Conservation (phyloP, 2,329 filamentous ascomycete species). For the Xylaria digitata region DNA sequence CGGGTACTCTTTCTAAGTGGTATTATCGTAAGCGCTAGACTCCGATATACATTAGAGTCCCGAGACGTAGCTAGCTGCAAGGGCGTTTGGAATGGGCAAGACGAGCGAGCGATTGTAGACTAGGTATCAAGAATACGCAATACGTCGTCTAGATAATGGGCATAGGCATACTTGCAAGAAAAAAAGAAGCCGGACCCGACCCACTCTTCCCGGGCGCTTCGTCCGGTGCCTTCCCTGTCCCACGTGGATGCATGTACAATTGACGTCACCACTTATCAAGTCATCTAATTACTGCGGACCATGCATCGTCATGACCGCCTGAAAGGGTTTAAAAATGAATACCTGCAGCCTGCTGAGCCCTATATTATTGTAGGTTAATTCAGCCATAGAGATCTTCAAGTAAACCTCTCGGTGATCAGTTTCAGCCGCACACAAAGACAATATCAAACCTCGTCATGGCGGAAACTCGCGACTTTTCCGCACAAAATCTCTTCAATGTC, state of each 20-base stretch:
- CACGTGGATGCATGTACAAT: constrained; percentile 37
- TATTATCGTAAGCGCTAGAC: too few relatives aligned
- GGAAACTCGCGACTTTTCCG: constrained; percentile 51
- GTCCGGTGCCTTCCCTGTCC: background rate
- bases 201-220: constrained; percentile 11
- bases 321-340: background rate
- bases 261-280: constrained; percentile 46
- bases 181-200: background rate
- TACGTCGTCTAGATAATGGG: too few relatives aligned
- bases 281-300: background rate
- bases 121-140: background rate
- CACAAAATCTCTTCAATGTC: constrained; percentile 50
- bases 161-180: background rate
- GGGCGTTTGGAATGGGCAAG: too few relatives aligned
- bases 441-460: constrained; percentile 45
- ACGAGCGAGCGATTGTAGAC: too few relatives aligned
- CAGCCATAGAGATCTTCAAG: background rate
- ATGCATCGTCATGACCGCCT: background rate
- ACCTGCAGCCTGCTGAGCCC: background rate
- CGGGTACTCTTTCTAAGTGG: background rate
- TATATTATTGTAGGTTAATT: background rate
- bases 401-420: background rate
- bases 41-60: too few relatives aligned
- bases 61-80: too few relatives aligned
- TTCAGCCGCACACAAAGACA: background rate